A percentile compares a stretch with the other conserved stretches of the same genome.
Conservation (phyloP, 129 eudicot genomes). For the Oenanthe sinensis region DNA sequence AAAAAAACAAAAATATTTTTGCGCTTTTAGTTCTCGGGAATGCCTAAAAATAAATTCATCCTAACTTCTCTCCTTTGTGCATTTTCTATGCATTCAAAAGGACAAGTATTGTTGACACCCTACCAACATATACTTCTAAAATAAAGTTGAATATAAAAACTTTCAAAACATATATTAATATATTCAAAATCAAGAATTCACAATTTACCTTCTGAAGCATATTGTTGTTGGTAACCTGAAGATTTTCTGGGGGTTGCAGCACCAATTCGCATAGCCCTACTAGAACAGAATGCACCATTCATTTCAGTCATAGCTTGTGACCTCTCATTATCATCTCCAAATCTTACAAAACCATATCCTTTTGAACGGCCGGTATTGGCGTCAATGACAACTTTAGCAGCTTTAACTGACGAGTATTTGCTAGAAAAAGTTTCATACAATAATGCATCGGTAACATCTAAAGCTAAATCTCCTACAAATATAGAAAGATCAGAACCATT, state of each 20-base stretch:
- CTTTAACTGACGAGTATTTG: slow-evolving; percentile 21
- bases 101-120: neutral
- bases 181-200: neutral
- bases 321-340: slow-evolving; percentile 27
- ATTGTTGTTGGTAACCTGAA: slow-evolving; percentile 14
- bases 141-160: neutral
- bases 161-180: too few relatives aligned
- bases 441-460: slow-evolving; percentile 23
- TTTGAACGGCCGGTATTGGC: slow-evolving; percentile 19
- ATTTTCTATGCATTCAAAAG: neutral
- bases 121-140: neutral
- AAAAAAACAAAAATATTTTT: too few relatives aligned
- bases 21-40: too few relatives aligned
- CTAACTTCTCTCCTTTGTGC: neutral
- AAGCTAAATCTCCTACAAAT: slow-evolving; percentile 29
- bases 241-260: slow-evolving; percentile 23
- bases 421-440: slow-evolving; percentile 18
- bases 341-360: slow-evolving; percentile 27
- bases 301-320: slow-evolving; percentile 26
- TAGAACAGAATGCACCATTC: slow-evolving; percentile 23
- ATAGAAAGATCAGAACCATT: slow-evolving; percentile 25
- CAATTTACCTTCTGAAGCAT: neutral
- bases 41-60: neutral
- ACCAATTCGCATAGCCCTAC: slow-evolving; percentile 24
- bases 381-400: slow-evolving; percentile 22